Evolutionary conservation across 2,329 filamentous ascomycete species (phyloP).

Genomic region (Aspergillus latus): DNA sequence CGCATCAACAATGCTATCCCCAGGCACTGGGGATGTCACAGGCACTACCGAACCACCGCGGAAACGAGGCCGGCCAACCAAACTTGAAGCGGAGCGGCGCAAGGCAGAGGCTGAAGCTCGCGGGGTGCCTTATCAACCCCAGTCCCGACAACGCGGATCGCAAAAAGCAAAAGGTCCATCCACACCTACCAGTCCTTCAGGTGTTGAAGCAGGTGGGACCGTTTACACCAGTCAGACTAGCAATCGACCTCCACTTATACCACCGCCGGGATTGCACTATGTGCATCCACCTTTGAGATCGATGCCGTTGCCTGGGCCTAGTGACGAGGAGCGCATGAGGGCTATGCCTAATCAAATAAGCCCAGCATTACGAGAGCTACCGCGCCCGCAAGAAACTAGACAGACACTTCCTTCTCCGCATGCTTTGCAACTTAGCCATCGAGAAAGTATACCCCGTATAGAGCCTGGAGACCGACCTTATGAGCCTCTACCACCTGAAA

Average conservation of each 20-base stretch:
- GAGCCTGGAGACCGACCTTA: slow-evolving; percentile 26
- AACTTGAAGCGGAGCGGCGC: slow-evolving; percentile 42
- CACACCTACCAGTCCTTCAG: slow-evolving; percentile 33
- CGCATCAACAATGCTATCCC: slow-evolving; percentile 36
- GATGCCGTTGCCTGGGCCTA: slow-evolving; percentile 17
- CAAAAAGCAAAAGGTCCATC: slow-evolving; percentile 30
- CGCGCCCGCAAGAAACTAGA: slow-evolving; percentile 26
- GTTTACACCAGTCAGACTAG: slow-evolving; percentile 23
- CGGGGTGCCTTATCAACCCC: slow-evolving; percentile 41
- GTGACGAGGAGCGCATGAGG: slow-evolving; percentile 22
- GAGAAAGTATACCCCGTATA: slow-evolving; percentile 28
- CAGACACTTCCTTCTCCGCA: slow-evolving; percentile 34
- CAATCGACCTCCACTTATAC: slow-evolving; percentile 17
- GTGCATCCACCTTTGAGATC: slow-evolving; percentile 19
- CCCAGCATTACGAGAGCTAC: slow-evolving; percentile 29
- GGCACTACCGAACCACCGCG: slow-evolving; percentile 36
- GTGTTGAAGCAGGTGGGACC: slow-evolving; percentile 21
- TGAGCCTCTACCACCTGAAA: slow-evolving; percentile 24
- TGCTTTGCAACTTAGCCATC: slow-evolving; percentile 30
- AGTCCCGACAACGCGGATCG: slow-evolving; percentile 28
- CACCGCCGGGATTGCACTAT: slow-evolving; percentile 25
- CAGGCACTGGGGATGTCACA: slow-evolving; percentile 28
- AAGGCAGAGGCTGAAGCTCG: slow-evolving; percentile 39
- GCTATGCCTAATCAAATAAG: slow-evolving; percentile 24
- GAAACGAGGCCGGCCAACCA: slow-evolving; percentile 46